phyloP scores from a whole-genome alignment of 2,329 filamentous ascomycete genomes.

The Cordyceps farinosa region DNA sequence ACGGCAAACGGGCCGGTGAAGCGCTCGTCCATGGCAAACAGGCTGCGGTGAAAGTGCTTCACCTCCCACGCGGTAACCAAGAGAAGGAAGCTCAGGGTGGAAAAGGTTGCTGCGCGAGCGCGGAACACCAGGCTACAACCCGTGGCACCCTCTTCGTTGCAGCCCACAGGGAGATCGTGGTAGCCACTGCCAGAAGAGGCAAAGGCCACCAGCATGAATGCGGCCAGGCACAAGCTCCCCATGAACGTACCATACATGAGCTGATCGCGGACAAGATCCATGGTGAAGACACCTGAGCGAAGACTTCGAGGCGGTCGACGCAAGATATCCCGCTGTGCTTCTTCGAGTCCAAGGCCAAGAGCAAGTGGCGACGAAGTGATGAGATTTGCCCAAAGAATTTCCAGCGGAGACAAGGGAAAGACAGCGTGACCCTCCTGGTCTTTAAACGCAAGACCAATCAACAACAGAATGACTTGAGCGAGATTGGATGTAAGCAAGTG shows the following conservation, averaged over 20 bases:
- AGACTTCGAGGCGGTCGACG: conserved; percentile 61
- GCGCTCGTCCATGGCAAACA: conserved; percentile 62
- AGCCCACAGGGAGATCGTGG: conserved; percentile 49
- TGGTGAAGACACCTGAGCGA: conserved; percentile 58
- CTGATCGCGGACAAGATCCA: conserved; percentile 63
- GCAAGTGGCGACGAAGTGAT: conserved; percentile 69
- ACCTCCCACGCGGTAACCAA: conserved; percentile 71
- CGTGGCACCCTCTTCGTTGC: conserved; percentile 52
- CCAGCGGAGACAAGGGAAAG: conserved; percentile 67
- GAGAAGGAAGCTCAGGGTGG: conserved; percentile 64
- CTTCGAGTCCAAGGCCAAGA: conserved; percentile 68
- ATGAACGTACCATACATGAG: conserved; percentile 63
- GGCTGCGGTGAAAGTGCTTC: conserved; percentile 64
- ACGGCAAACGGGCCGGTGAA: conserved; percentile 48
- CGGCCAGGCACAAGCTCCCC: conserved; percentile 57
- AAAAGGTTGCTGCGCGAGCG: conserved; percentile 66
- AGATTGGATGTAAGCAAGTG: conserved; percentile 68
- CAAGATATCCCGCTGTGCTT: conserved; percentile 65
- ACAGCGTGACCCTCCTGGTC: conserved; percentile 57
- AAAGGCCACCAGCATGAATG: conserved; percentile 60
- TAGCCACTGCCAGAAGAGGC: conserved; percentile 41
- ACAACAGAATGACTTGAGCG: conserved; percentile 64
- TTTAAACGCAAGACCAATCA: conserved; percentile 67
- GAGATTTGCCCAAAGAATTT: conserved; percentile 75
- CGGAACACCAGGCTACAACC: conserved; percentile 58